Conservation (phyloP, 441 rosid genomes). For the Erodium moschatum region DNA sequence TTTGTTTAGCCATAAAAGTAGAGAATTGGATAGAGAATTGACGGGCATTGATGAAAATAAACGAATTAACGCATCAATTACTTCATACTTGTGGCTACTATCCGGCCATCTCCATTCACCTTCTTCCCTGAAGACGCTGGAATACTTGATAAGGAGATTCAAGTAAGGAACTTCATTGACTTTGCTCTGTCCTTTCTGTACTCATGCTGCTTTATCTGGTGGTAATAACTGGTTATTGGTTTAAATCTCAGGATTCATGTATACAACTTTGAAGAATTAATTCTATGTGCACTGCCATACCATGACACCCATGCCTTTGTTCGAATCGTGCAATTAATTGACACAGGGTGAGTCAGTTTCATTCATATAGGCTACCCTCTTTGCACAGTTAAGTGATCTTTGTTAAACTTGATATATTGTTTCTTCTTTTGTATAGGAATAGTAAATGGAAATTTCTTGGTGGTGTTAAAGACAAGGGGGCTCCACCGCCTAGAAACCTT, state of each 20-base stretch:
- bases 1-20: slow-evolving; percentile 71
- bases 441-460: slow-evolving; percentile 87
- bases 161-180: slow-evolving; percentile 39
- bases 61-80: slow-evolving; percentile 44
- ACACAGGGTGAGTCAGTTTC: slow-evolving; percentile 51
- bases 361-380: not conserved
- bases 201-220: not conserved
- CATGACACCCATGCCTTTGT: slow-evolving; percentile 92
- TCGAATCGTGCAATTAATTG: slow-evolving; percentile 65
- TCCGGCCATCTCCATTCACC: slow-evolving; percentile 62
- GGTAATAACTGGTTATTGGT: slow-evolving; percentile 9
- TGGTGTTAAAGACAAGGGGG: slow-evolving; percentile 77
- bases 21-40: slow-evolving; percentile 74
- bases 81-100: slow-evolving; percentile 56
- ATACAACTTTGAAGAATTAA: slow-evolving; percentile 69
- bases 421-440: slow-evolving; percentile 42
- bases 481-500: slow-evolving; percentile 77
- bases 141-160: slow-evolving; percentile 89
- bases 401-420: slow-evolving; percentile 6
- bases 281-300: slow-evolving; percentile 73
- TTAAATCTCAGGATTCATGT: slow-evolving; percentile 60
- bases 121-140: slow-evolving; percentile 67
- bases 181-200: not conserved
- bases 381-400: slow-evolving; percentile 4
- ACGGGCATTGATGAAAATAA: slow-evolving; percentile 53